Base-by-base conservation (phyloP, 2,329 filamentous ascomycete species). In the Fusarium torulosum region DNA sequence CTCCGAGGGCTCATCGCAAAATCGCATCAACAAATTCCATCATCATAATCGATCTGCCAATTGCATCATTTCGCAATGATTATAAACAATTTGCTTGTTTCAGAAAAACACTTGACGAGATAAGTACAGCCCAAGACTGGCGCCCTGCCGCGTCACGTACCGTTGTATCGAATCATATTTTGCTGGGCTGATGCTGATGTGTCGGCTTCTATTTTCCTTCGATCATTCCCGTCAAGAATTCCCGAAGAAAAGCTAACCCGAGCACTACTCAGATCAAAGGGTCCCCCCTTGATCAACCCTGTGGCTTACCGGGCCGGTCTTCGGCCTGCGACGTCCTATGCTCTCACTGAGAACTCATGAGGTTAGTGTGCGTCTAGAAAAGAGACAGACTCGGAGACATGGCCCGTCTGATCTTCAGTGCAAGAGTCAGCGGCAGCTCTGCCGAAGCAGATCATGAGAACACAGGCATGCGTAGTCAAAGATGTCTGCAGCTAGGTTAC, bases 221-320 rank as follows among this genome's bases (percentile, higher is more conserved):
- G 29, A 67, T 63, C 55, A 47, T 68, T 60, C 46, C 63, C 49
- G 49, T 53, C 42, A 52, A 29, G 44, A 49, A 35, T 50, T 58
- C 41, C 60, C 42, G 50, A 64, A 29, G 19, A 38, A 43, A 67
- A 38, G 20, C 59, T 42, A 59, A 38, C 42, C 29, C 38, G 41
- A 53, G 27, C 46, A 50, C 50, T 43, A 50, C 23, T 53, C 54
- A 67, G 58, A 65, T 60, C 44, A 60, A 60, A 62, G 49, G 63
- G 49, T 46, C 45, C 53, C 42, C 25, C 45, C 23, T 37, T 59
- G 50, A 56, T 44, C 21, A 37, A 57, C 40, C 29, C 29, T 44
- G 49, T 57, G 45, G 57, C 53, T 63, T 57, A 41, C 66, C 62
- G 57, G 66, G 42, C 66, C 66, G 66, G 66, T 54, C 53, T 56